Evolutionary conservation across 129 eudicot species (phyloP).

Genomic region (Saussurea involucrata): DNA sequence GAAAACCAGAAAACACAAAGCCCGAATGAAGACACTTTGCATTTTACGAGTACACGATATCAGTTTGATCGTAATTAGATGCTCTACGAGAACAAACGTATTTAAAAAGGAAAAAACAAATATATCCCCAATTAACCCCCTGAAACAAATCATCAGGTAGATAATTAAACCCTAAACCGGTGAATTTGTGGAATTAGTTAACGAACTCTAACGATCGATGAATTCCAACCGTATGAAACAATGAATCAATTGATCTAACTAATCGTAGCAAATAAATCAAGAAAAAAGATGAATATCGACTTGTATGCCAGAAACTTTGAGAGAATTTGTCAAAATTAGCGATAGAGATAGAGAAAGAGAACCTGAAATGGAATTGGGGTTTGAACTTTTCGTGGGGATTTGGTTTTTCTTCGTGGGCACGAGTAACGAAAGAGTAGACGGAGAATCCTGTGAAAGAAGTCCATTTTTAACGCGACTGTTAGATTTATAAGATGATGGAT

Average conservation of each 20-base stretch:
- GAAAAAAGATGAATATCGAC: background rate
- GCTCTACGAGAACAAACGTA: background rate
- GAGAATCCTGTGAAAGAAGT: constrained; percentile 8
- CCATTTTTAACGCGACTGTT: background rate
- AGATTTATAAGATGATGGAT: background rate
- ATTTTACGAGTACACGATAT: background rate
- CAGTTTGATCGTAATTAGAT: background rate
- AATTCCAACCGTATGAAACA: constrained; percentile 8
- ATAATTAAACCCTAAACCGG: constrained; percentile 13
- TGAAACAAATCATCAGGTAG: background rate
- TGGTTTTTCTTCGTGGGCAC: constrained; percentile 25
- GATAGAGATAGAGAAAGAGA: background rate
- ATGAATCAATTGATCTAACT: constrained; percentile 19
- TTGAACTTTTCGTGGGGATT: constrained; percentile 25
- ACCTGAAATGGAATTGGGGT: constrained; percentile 28
- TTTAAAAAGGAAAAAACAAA: background rate
- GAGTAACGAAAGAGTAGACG: constrained; percentile 15
- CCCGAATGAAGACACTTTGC: background rate
- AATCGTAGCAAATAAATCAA: constrained; percentile 3
- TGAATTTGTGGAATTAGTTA: background rate
- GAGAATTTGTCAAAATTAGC: background rate
- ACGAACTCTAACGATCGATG: constrained; percentile 7
- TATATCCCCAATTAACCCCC: constrained; percentile 7
- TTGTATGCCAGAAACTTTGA: background rate
- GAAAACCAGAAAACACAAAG: background rate